phyloP scores from a whole-genome alignment of 257 asterid genomes.

The Salvia hispanica region DNA sequence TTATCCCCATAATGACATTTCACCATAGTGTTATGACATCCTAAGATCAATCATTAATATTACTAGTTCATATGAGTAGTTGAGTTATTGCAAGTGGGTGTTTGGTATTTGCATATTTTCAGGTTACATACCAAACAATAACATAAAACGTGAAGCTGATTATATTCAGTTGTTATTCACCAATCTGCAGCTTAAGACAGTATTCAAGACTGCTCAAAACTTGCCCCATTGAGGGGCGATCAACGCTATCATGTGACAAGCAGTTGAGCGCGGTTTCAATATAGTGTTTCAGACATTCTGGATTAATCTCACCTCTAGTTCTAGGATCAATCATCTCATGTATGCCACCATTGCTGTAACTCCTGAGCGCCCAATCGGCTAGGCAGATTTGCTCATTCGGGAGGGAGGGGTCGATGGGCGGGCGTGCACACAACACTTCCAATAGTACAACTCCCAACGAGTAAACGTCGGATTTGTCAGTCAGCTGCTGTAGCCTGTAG shows the following conservation, averaged over 20 bases:
- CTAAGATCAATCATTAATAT: too few species aligned
- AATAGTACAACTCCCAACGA: constrained; percentile 76
- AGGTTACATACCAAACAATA: too few species aligned
- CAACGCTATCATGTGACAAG: constrained; percentile 54
- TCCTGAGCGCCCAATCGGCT: constrained; percentile 64
- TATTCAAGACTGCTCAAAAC: constrained; percentile 75
- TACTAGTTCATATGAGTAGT: too few species aligned
- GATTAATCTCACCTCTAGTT: constrained; percentile 41
- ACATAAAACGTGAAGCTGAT: too few species aligned
- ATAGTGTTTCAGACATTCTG: constrained; percentile 54
- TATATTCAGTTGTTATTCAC: not conserved
- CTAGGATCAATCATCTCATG: constrained; percentile 50
- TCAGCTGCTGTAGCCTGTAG: constrained; percentile 65
- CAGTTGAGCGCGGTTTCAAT: constrained; percentile 60
- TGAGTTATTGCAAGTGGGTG: too few species aligned
- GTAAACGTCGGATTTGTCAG: constrained; percentile 78
- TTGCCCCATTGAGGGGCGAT: constrained; percentile 76
- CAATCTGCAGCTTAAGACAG: constrained; percentile 46
- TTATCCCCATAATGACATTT: too few species aligned
- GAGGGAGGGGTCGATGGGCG: constrained; percentile 56
- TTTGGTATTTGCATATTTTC: too few species aligned
- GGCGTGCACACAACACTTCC: constrained; percentile 67
- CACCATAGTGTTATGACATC: too few species aligned
- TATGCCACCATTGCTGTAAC: constrained; percentile 34
- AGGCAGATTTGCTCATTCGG: constrained; percentile 65